Base-by-base conservation (phyloP, 2,329 filamentous ascomycete species). In the Curvularia sp. region DNA sequence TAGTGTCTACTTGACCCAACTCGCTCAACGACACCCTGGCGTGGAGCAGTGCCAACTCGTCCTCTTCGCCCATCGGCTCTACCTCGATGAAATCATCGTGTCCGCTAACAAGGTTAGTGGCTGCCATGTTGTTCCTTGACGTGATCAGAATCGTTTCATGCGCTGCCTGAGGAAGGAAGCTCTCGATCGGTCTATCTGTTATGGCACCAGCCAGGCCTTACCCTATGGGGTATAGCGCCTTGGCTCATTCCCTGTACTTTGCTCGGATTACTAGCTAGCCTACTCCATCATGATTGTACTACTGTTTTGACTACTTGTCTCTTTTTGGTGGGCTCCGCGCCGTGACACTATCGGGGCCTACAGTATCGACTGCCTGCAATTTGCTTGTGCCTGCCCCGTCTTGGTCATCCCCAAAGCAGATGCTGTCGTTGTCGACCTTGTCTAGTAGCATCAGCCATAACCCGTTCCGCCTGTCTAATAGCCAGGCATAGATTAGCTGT, bases 371-470 rank as follows among this genome's bases (percentile, higher is more conserved):
- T n/a, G n/a, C n/a, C n/a, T n/a, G n/a, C n/a, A n/a, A n/a, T n/a
- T n/a, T n/a, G n/a, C n/a, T n/a, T n/a, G n/a, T n/a, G n/a, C n/a
- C n/a, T n/a, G n/a, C n/a, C n/a, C 32, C 21, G 4, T 27, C 18
- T n/a, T 23, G 30, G 21, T 27, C 6, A 8, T n/a, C 8, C 15
- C 28, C 19, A 25, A 49, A 39, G 49, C 64, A 61, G 10, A 60
- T 50, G 28, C 39, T 13, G 25, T 55, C 53, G 39, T 62, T 54
- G 43, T 66, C 63, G 46, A 59, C 63, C 43, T 64, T 66, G 56
- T 66, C 61, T 15, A 66, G 50, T 47, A 66, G 53, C 51, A 66
- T 56, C n/a, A 64, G 49, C 63, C 59, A 66, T 28, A 10, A 58
- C 43, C 58, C 58, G 36, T 60, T 66, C 47, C 25, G 23, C 45